Base-by-base conservation (phyloP, 2,329 filamentous ascomycete species). In the Penicillium sp. region DNA sequence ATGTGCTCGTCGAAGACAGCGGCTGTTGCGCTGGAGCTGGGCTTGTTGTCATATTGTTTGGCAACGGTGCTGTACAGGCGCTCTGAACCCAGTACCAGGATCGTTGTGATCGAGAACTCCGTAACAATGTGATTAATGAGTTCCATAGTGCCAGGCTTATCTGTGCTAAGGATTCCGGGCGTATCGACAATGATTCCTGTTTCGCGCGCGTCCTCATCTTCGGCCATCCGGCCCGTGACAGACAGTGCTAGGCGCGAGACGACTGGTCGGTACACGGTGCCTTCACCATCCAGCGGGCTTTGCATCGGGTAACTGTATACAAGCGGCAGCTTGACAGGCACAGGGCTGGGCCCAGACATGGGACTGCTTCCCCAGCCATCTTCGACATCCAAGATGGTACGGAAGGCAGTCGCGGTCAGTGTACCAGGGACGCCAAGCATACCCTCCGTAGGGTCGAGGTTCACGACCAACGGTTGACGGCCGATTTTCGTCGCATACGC, bases 311-410 rank as follows among this genome's bases (percentile, higher is more conserved):
- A 96, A 74, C 92, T 90, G 71, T 96, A 96, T 29, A 93, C 91
- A 52, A 99, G 78, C 5, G 94, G 94, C 65, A 96, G 81, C 78
- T 97, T 97, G 50, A 96, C 90, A 0, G 93, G 92, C 18, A 96
- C 86, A 0, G 87, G 84, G 64, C 89, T 94, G 0, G 94, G 92
- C 0, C 93, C 94, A 62, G 89, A 95, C 66, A 92, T 96, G 0
- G 93, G 92, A 65, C 90, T 92, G 63, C 84, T 90, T 10, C 94
- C 94, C 87, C 92, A 97, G 20, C 89, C 90, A 59, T 91, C 88
- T 67, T 93, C 89, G 1, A 96, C 82, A 72, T 97, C 93, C 76
- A 97, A 84, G 66, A 96, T 84, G 0, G 89, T 91, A 10, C 89
- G 89, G 69, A 96, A 92, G 5, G 90, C 89, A n/a, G 89, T 88